phyloP scores from a whole-genome alignment of 2,329 filamentous ascomycete genomes.

The Colletotrichum ledebouriae region DNA sequence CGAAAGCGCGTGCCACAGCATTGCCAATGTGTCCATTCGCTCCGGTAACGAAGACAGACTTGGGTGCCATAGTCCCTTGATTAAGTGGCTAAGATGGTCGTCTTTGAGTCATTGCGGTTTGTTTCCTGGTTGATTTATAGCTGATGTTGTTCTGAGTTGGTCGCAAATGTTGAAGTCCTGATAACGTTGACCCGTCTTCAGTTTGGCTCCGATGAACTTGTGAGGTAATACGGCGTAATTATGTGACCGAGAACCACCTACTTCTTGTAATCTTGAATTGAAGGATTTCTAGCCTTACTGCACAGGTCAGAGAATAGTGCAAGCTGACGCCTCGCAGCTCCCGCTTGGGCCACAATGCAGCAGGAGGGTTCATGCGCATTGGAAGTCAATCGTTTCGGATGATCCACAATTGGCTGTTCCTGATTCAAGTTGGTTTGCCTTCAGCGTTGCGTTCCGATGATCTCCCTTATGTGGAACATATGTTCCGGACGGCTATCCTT shows the following conservation, averaged over 20 bases:
- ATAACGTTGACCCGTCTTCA: background rate
- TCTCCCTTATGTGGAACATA: too few relatives aligned
- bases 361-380: conserved; percentile 11
- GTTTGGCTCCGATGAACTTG: background rate
- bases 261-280: background rate
- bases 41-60: conserved; percentile 60
- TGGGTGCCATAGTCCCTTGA: conserved; percentile 25
- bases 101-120: background rate
- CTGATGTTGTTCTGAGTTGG: too few relatives aligned
- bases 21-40: conserved; percentile 64
- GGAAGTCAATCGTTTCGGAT: conserved; percentile 23
- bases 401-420: background rate
- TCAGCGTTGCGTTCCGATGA: too few relatives aligned
- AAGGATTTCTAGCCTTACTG: background rate
- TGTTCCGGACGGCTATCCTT: too few relatives aligned
- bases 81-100: background rate
- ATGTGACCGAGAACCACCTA: background rate
- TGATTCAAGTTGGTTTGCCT: background rate
- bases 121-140: conserved; percentile 13
- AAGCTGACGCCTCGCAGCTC: background rate
- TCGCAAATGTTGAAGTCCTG: background rate
- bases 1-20: conserved; percentile 60
- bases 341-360: conserved; percentile 9
- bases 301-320: background rate
- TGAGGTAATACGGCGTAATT: background rate